Conservation (phyloP, 2,329 filamentous ascomycete species). For the Fusarium camptoceras region DNA sequence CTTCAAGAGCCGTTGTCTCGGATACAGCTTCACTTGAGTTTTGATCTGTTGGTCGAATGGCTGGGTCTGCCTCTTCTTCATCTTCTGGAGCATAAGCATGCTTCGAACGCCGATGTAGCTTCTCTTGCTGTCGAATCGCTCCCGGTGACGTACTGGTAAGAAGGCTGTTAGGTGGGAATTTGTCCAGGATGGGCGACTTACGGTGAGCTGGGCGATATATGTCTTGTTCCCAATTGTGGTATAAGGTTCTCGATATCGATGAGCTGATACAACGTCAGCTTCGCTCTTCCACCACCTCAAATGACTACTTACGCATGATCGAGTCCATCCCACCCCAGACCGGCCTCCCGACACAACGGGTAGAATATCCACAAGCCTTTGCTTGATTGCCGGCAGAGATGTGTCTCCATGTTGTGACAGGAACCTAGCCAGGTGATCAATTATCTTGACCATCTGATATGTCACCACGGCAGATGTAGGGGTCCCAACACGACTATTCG, state of each 20-base stretch:
- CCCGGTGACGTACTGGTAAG: background rate
- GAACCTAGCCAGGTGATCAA: slow-evolving; percentile 19
- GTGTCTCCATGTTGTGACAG: slow-evolving; percentile 19
- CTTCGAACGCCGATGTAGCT: slow-evolving; percentile 38
- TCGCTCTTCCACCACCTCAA: background rate
- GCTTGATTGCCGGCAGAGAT: slow-evolving; percentile 14
- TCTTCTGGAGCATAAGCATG: slow-evolving; percentile 30
- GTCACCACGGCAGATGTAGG: slow-evolving; percentile 14
- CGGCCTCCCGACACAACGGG: background rate
- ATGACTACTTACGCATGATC: slow-evolving; percentile 17
- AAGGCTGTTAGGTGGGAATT: background rate
- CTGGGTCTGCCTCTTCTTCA: slow-evolving; percentile 28
- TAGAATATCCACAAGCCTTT: slow-evolving; percentile 22
- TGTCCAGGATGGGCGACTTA: background rate
- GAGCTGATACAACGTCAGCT: background rate
- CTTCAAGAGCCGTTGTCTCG: fast-evolving
- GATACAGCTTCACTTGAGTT: background rate
- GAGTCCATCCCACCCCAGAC: slow-evolving; percentile 9
- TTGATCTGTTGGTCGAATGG: background rate
- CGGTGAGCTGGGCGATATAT: slow-evolving; percentile 1
- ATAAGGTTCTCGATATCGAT: slow-evolving; percentile 30
- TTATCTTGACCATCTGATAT: slow-evolving; percentile 38
- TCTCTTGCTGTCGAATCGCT: slow-evolving; percentile 3
- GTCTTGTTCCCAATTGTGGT: slow-evolving; percentile 9
- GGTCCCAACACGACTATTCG: slow-evolving; percentile 21